Base-by-base conservation (phyloP, 2,329 filamentous ascomycete genomes). In the Pseudogymnoascus sp. region DNA sequence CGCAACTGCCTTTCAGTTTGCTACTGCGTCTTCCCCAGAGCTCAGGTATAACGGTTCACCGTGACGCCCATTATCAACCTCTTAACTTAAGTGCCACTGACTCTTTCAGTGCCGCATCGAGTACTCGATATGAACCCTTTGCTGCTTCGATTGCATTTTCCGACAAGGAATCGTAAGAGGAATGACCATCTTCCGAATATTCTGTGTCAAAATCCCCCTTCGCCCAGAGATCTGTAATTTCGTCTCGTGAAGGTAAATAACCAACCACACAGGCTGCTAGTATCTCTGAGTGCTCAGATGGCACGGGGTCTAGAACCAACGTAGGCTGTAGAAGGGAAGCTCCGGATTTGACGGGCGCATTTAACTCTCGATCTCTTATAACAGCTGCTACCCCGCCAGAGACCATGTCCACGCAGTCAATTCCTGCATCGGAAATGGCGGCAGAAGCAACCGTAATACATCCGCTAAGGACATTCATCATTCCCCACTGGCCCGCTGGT, bases 361-460 rank as follows among this genome's bases (percentile, higher is more conserved):
- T 69, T 72, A 33, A 70, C 67, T 62, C n/a, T 52, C 72, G 70
- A 63, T 70, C 75, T 66, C 74, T 72, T 12, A 94, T 86, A 58
- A 96, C 75, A 3, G 91, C 93, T 31, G 93, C 92, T 40, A 97
- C 90, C 29, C 94, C 94, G 8, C 92, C 94, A 31, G 89, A 85
- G 15, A 97, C 87, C 33, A 93, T 83, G 76, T 97, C 94, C 58
- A 97, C 87, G 72, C 92, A 97, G 72, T 99, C 94, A 64, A 99
- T 97, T 7, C 92, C 92, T 1, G 94, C 94, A 76, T 99, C 94
- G 2, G 89, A 89, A 71, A 99, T 86, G 12, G 94, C 94, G 8
- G 93, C 93, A 61, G 92, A 92, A 8, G 93, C 91, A 61, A 95
- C 93, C 0, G 92, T 97, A 68, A 99, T 92, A 72, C 92, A 97